Conservation (phyloP, 1,284 basidiomycete genomes). For the Mrakiaceae sp. region DNA sequence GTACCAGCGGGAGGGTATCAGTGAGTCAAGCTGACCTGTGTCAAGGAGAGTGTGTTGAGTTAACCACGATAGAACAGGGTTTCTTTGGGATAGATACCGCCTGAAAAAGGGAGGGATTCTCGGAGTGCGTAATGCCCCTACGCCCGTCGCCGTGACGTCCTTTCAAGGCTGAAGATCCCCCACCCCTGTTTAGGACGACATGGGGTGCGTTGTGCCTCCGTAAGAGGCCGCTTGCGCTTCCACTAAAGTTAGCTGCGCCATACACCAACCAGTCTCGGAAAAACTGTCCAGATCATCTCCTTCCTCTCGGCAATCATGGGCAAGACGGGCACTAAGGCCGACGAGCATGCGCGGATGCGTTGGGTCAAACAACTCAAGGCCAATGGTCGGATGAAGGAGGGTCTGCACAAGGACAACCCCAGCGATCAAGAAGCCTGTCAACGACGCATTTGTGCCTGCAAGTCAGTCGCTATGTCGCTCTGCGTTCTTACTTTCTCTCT, state of each 20-base stretch:
- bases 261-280: constrained; percentile 39
- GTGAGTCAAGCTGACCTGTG: too few relatives aligned
- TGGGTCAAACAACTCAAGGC: background rate
- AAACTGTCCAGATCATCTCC: constrained; percentile 78
- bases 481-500: too few relatives aligned
- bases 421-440: too few relatives aligned
- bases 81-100: constrained; percentile 57
- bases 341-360: constrained; percentile 49
- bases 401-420: background rate
- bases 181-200: constrained; percentile 48
- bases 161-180: too few relatives aligned
- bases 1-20: constrained; percentile 70
- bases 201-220: constrained; percentile 54
- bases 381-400: background rate
- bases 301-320: constrained; percentile 76
- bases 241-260: background rate
- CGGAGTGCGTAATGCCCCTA: constrained; percentile 32
- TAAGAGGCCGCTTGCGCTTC: background rate
- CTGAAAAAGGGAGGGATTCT: constrained; percentile 57
- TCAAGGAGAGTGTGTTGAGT: too few relatives aligned
- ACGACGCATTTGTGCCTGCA: too few relatives aligned
- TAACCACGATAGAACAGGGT: constrained; percentile 29
- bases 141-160: too few relatives aligned
- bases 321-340: constrained; percentile 53
- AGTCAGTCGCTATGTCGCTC: too few relatives aligned